Percentiles rank a stretch among this genome's conserved stretches.
Evolutionary conservation across 306 rosid genomes (phyloP).

Genomic region (Rubus parviflorus): DNA sequence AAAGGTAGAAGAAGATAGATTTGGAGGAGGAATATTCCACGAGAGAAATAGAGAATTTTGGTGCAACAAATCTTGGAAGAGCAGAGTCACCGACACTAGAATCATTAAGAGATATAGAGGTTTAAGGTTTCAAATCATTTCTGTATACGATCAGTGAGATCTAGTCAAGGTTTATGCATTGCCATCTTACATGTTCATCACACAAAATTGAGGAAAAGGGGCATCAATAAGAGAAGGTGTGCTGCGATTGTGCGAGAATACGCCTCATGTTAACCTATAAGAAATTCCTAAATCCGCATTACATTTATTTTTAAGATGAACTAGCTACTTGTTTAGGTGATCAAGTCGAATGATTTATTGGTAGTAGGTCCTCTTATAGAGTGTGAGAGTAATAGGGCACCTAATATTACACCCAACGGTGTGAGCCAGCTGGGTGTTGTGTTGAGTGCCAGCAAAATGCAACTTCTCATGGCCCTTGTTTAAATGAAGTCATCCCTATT

Average conservation of each 20-base stretch:
- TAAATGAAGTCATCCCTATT: not conserved
- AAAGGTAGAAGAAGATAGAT: not conserved
- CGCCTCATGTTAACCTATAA: not conserved
- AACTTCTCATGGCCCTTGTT: not conserved
- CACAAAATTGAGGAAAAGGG: not conserved
- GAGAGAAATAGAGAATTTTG: not conserved
- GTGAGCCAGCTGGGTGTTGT: conserved; percentile 8
- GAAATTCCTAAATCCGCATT: not conserved
- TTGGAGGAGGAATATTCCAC: not conserved
- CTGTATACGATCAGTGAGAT: too few species aligned
- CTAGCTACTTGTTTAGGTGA: not conserved
- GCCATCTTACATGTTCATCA: not conserved
- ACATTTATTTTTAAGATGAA: not conserved
- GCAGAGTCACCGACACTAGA: conserved; percentile 13
- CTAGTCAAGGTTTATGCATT: too few species aligned
- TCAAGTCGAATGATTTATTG: not conserved
- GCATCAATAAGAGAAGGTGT: too few species aligned
- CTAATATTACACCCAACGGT: not conserved
- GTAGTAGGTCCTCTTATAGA: conserved; percentile 7
- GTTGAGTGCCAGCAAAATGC: conserved; percentile 7
- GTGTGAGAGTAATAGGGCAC: conserved; percentile 5
- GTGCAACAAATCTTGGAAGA: not conserved
- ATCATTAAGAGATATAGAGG: not conserved
- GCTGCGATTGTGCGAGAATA: too few species aligned
- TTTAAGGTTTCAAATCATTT: not conserved